phyloP scores from a whole-genome alignment of 139 green algal genomes.

The Chlorella vulgaris region DNA sequence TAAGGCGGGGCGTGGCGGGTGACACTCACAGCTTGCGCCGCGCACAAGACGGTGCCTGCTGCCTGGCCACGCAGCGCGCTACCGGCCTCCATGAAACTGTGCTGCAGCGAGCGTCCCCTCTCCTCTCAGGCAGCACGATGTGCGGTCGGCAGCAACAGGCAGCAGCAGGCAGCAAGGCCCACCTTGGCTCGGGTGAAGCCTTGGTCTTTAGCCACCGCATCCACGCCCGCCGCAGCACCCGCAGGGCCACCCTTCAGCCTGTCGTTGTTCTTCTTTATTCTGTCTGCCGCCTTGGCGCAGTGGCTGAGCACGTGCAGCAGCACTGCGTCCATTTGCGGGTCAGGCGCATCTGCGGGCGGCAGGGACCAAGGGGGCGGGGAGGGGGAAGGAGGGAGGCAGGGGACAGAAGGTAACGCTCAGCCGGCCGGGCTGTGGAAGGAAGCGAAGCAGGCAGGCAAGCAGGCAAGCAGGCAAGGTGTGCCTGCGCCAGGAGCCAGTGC shows the following conservation, averaged over 20 bases:
- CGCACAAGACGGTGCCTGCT: too few species aligned
- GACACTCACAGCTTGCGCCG: too few species aligned
- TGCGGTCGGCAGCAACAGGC: too few species aligned
- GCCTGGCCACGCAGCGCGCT: too few species aligned
- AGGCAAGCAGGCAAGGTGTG: too few species aligned
- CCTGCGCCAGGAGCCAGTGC: too few species aligned
- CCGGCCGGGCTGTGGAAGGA: neutral
- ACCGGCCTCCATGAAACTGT: too few species aligned
- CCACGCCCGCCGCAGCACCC: neutral
- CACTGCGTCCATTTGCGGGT: constrained; percentile 67
- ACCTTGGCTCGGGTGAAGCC: constrained; percentile 88
- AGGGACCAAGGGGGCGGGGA: neutral
- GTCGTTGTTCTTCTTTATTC: constrained; percentile 90
- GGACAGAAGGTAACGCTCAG: neutral
- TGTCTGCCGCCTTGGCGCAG: constrained; percentile 74
- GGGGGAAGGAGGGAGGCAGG: neutral
- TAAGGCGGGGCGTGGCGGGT: too few species aligned
- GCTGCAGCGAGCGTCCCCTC: too few species aligned
- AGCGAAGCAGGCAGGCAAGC: too few species aligned
- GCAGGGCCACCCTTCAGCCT: constrained; percentile 47
- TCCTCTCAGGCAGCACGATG: too few species aligned
- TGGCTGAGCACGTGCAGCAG: constrained; percentile 90
- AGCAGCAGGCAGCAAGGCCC: too few species aligned
- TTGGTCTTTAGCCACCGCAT: constrained; percentile 72
- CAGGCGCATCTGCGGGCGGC: constrained; percentile 26